These are phyloP conservation scores for Panicum hallii DNA, from an alignment of 202 grass and related monocot species.

Conservation along the genomic window DNA sequence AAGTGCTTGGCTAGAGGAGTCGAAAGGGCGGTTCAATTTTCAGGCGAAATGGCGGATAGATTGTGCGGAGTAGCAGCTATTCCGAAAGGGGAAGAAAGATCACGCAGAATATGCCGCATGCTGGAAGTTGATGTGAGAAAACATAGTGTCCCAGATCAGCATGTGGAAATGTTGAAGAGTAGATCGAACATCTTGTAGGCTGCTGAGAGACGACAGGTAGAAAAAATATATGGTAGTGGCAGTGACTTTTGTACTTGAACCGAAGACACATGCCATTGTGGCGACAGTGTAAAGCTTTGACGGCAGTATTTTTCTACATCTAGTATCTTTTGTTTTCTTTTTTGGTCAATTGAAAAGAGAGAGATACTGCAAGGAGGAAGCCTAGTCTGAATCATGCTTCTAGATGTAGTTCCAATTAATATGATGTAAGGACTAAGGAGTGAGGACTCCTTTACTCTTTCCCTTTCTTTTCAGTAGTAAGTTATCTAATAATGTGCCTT, in stretches of 20 bases:
- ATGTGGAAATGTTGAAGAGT: background rate
- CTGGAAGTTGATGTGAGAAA: background rate
- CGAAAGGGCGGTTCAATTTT: background rate
- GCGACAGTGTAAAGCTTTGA: background rate
- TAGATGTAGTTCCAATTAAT: background rate
- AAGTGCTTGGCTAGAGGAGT: background rate
- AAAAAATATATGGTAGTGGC: background rate
- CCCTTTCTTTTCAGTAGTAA: background rate
- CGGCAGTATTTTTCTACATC: background rate
- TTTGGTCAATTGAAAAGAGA: background rate
- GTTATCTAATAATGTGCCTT: no score
- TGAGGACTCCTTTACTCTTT: background rate
- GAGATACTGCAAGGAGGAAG: background rate
- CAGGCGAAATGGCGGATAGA: background rate
- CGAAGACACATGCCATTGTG: background rate
- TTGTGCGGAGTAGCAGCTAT: background rate
- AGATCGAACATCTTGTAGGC: background rate
- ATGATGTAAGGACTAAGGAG: background rate
- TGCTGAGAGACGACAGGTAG: background rate
- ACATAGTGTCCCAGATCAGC: background rate
- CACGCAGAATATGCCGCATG: background rate
- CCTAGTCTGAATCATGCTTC: background rate
- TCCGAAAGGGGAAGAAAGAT: background rate
- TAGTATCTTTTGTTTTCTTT: background rate
- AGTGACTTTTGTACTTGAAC: constrained; percentile 15